Conservation (phyloP, 495 filamentous ascomycete genomes). For the Poronia punctata region DNA sequence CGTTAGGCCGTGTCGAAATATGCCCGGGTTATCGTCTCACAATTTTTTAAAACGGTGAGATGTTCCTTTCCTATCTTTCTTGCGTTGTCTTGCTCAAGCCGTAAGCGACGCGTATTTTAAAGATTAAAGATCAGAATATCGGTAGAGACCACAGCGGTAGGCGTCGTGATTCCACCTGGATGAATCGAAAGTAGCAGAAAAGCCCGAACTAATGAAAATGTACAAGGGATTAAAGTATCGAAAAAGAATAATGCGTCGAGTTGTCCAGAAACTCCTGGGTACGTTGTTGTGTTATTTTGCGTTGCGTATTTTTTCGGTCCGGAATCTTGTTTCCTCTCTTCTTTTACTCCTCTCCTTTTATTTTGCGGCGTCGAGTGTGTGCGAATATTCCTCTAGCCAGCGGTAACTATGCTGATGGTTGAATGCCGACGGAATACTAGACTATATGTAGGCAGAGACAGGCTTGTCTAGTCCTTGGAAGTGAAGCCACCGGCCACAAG, state of each 20-base stretch:
- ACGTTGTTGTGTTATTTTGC: not conserved
- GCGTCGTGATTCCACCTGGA: too few species aligned
- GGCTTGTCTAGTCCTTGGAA: conserved; percentile 6
- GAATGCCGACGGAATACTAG: too few species aligned
- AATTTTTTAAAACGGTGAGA: too few species aligned
- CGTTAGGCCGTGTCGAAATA: too few species aligned
- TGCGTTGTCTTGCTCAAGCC: too few species aligned
- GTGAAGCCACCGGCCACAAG: conserved; percentile 4
- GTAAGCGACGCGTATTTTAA: too few species aligned
- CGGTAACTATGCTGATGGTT: conserved; percentile 5
- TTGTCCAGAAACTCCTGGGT: conserved; percentile 14
- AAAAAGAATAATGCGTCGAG: conserved; percentile 12
- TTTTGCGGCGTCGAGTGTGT: not conserved
- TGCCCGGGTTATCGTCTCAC: too few species aligned
- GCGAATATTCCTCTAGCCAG: conserved; percentile 4
- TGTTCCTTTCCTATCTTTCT: too few species aligned
- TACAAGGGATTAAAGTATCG: conserved; percentile 12
- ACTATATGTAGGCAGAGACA: too few species aligned
- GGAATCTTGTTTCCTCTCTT: conserved; percentile 1
- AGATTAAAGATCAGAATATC: too few species aligned
- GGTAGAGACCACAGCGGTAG: too few species aligned
- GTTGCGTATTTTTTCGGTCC: conserved; percentile 1
- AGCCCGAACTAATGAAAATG: conserved; percentile 10
- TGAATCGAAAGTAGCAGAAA: conserved; percentile 7
- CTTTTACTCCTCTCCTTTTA: conserved; percentile 4